Evolutionary conservation across 192 early-diverging fungal species (phyloP), one percentile per base, ranked within the genome.

Genomic region (Coemansia sp.): DNA sequence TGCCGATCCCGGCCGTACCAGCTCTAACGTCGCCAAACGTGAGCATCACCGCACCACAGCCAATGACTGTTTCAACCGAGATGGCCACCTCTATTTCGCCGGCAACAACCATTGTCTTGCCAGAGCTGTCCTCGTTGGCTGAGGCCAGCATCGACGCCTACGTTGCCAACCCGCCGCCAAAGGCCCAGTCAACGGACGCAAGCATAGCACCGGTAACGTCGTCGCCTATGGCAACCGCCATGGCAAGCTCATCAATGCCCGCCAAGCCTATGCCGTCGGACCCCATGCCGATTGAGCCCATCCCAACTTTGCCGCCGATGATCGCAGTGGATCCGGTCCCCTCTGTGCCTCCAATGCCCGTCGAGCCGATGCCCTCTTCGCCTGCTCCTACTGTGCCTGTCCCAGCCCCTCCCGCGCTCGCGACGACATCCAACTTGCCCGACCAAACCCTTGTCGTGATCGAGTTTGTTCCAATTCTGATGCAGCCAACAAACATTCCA

Each of bases 161-260:
- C 37, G 12, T 80, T n/a, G 73, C 72, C 22, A 71, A 43, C 19
- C 60, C 54, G 1, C 76, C 68, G 5, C 71, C 77, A 24, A 59
- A 32, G 59, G 17, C 35, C 47, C 46, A 64, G 49, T 49, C 62
- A 24, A 49, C 62, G 14, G 10, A 24, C 22, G 62, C 47, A 20
- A 53, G 49, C 53, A 22, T 38, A 24, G 7, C 38, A 22, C 62
- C 62, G 14, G 37, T 9, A 3, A 8, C 15, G 6, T 49, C 62
- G 20, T 51, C 47, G 6, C 27, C 27, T n/a, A 43, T 31, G 20
- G 42, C 43, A 45, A 45, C 43, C 2, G 43, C 19, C 43, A 45
- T 20, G 43, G 15, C 43, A 35, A 35, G 32, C 32, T 35, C 32
- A 7, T 35, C 32, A 7, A 31, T 32, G 14, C 51, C 51, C 25